A percentile compares a stretch with the other conserved stretches of the same genome.
phyloP scores from a whole-genome alignment of 1,284 basidiomycete genomes.

The Volvariella volvacea region DNA sequence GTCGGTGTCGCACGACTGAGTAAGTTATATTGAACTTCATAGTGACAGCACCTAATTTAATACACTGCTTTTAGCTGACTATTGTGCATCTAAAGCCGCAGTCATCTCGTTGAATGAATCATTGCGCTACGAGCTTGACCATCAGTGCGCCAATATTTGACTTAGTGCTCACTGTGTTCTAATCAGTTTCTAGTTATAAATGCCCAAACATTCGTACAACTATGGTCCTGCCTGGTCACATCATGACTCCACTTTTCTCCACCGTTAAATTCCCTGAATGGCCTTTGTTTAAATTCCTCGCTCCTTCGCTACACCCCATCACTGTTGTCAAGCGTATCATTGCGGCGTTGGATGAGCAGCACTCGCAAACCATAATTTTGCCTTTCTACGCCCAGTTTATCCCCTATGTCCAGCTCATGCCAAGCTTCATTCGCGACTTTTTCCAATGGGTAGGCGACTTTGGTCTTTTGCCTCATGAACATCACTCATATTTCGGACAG shows the following conservation, averaged over 20 bases:
- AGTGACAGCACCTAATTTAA: background rate
- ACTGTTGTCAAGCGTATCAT: conserved; percentile 79
- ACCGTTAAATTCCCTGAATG: conserved; percentile 44
- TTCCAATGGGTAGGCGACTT: conserved; percentile 55
- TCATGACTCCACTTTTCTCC: conserved; percentile 71
- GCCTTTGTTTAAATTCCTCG: conserved; percentile 60
- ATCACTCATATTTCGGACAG: conserved; percentile 13
- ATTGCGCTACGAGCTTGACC: conserved; percentile 79
- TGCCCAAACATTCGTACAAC: conserved; percentile 75
- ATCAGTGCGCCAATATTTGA: conserved; percentile 33
- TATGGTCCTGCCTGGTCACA: conserved; percentile 71
- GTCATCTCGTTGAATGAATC: conserved; percentile 71
- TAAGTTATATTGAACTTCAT: conserved; percentile 30
- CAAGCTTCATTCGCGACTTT: conserved; percentile 68
- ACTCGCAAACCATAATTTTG: conserved; percentile 62
- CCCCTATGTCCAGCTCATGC: conserved; percentile 49
- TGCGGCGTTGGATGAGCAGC: conserved; percentile 67
- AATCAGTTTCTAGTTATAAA: conserved; percentile 47
- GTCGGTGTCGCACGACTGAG: conserved; percentile 76
- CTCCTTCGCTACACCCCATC: conserved; percentile 68
- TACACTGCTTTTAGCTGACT: conserved; percentile 56
- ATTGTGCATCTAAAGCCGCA: conserved; percentile 85
- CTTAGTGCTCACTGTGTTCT: conserved; percentile 1
- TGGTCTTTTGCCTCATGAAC: conserved; percentile 3
- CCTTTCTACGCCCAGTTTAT: conserved; percentile 68